phyloP scores from a whole-genome alignment of 441 rosid species.

The Jatropha podagrica region DNA sequence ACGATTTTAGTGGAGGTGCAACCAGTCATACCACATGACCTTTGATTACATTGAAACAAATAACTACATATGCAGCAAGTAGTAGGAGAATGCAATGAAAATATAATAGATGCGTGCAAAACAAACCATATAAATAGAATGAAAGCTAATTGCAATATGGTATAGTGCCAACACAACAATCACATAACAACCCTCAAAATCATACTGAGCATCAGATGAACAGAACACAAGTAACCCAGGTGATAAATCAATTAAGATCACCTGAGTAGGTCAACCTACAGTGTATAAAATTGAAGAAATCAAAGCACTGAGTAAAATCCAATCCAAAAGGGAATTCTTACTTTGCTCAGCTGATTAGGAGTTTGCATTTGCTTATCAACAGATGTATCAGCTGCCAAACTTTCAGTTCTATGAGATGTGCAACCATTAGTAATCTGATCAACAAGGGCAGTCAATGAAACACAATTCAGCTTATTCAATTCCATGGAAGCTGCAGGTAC shows the following conservation, averaged over 20 bases:
- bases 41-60: constrained; percentile 14
- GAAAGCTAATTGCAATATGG: not conserved
- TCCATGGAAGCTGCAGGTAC: constrained; percentile 25
- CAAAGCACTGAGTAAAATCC: constrained; percentile 17
- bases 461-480: constrained; percentile 31
- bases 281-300: constrained; percentile 17
- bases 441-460: constrained; percentile 22
- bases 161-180: not conserved
- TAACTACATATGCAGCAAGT: too few relatives aligned
- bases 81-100: not conserved
- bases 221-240: not conserved
- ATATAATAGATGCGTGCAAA: not conserved
- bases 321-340: constrained; percentile 30
- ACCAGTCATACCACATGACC: not conserved
- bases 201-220: not conserved
- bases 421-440: constrained; percentile 25
- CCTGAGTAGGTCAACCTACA: constrained; percentile 13
- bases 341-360: constrained; percentile 25
- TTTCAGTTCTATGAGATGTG: constrained; percentile 25
- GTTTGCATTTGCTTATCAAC: constrained; percentile 25
- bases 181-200: not conserved
- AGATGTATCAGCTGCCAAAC: constrained; percentile 25
- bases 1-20: not conserved
- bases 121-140: not conserved
- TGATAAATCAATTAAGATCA: constrained; percentile 4